These are phyloP conservation scores for Botrytis galanthina DNA, from an alignment of 2,329 filamentous ascomycete species.

Conservation along the genomic window DNA sequence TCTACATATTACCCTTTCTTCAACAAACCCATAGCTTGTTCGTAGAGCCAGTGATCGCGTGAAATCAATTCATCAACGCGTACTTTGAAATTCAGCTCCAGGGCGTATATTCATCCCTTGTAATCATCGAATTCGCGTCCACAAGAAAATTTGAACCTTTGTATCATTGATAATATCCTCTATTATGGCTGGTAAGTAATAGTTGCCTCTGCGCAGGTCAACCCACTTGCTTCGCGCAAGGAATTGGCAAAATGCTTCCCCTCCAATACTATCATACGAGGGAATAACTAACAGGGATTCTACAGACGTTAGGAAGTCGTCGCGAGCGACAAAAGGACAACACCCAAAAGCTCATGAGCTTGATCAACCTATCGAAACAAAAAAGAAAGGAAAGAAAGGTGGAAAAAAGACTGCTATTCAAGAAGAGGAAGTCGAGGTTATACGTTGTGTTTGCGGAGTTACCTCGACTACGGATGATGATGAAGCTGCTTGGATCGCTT, in stretches of 20 bases:
- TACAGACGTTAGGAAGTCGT: constrained; percentile 67
- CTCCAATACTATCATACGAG: neutral
- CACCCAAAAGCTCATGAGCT: constrained; percentile 84
- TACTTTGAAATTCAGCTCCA: constrained; percentile 33
- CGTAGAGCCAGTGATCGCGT: constrained; percentile 40
- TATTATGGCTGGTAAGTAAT: constrained; percentile 60
- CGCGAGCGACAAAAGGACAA: constrained; percentile 94
- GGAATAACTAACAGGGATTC: constrained; percentile 29
- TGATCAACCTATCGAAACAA: constrained; percentile 54
- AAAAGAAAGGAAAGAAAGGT: constrained; percentile 51
- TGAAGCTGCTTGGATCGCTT: constrained; percentile 91
- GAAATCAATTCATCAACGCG: constrained; percentile 32
- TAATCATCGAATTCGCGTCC: constrained; percentile 28
- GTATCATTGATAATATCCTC: constrained; percentile 26
- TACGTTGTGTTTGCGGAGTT: constrained; percentile 90
- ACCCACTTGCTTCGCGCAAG: neutral
- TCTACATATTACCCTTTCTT: constrained; percentile 9
- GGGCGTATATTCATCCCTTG: constrained; percentile 29
- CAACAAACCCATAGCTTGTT: constrained; percentile 34
- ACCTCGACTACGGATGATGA: constrained; percentile 82
- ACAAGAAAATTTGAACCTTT: constrained; percentile 31
- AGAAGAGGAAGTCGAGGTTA: constrained; percentile 57
- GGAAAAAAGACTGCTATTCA: constrained; percentile 52
- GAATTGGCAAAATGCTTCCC: constrained; percentile 1
- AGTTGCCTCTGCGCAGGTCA: constrained; percentile 18